Evolutionary conservation across 371 early-diverging fungal species (phyloP).

Genomic region (Apophysomyces trapeziformis): DNA sequence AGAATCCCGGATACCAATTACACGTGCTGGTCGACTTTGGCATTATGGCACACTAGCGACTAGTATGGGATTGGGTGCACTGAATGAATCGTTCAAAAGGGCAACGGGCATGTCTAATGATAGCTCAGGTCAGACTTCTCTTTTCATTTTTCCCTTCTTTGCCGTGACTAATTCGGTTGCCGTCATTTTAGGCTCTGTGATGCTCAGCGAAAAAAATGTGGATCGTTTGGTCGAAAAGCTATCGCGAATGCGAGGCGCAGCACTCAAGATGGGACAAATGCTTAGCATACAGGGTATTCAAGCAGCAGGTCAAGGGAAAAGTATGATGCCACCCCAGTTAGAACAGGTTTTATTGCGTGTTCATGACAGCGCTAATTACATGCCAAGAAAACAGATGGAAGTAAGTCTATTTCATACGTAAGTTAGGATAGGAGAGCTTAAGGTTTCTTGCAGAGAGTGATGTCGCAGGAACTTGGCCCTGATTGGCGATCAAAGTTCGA

Average conservation of each 20-base stretch:
- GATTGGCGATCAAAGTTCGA: conserved; percentile 78
- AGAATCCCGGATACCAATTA: conserved; percentile 68
- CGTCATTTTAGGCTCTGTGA: conserved; percentile 40
- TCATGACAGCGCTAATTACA: conserved; percentile 94
- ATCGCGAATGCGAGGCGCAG: conserved; percentile 96
- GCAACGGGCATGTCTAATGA: conserved; percentile 53
- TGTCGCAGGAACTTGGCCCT: conserved; percentile 74
- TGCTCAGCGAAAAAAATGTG: conserved; percentile 82
- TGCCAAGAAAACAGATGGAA: conserved; percentile 90
- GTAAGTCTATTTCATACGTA: conserved; percentile 25
- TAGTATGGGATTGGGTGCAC: conserved; percentile 76
- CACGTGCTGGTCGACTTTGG: conserved; percentile 64
- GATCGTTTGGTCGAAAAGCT: conserved; percentile 86
- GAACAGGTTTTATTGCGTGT: conserved; percentile 84
- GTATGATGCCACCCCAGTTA: conserved; percentile 79
- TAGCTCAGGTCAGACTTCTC: conserved; percentile 32
- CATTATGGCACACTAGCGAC: conserved; percentile 78
- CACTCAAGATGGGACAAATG: conserved; percentile 97
- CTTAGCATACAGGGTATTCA: conserved; percentile 88
- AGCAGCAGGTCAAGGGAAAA: conserved; percentile 34
- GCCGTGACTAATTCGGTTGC: not conserved
- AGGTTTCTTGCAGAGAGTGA: conserved; percentile 49
- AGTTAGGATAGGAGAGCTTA: not conserved
- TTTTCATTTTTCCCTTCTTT: not conserved
- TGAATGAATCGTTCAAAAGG: conserved; percentile 74